phyloP scores from a whole-genome alignment of 257 asterid species.

The Scutellaria galericulata region DNA sequence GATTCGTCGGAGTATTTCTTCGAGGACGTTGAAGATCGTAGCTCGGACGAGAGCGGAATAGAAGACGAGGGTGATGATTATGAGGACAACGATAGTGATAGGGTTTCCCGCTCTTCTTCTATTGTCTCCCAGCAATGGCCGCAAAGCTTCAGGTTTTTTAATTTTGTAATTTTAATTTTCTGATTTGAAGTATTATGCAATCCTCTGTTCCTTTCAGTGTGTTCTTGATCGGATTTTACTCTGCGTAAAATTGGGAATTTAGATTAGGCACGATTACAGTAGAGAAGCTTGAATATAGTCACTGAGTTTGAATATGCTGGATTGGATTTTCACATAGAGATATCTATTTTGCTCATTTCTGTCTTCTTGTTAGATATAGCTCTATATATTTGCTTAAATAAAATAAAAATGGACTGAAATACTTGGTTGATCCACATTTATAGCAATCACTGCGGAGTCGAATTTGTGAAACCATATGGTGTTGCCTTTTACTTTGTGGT shows the following conservation, averaged over 20 bases:
- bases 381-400: background rate
- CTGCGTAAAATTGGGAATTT: background rate
- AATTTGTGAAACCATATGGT: too few species aligned
- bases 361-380: background rate
- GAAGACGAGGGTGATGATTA: constrained; percentile 47
- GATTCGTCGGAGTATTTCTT: constrained; percentile 44
- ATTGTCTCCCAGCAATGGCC: constrained; percentile 82
- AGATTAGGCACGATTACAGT: background rate
- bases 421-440: too few species aligned
- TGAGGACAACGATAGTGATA: constrained; percentile 29
- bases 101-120: constrained; percentile 50
- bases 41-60: constrained; percentile 32
- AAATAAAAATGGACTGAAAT: background rate
- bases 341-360: background rate
- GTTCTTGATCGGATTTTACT: background rate
- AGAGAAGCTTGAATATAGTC: background rate
- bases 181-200: background rate
- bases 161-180: background rate
- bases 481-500: too few species aligned
- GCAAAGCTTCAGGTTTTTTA: constrained; percentile 80
- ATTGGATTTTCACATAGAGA: too few species aligned
- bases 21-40: constrained; percentile 48
- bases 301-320: background rate
- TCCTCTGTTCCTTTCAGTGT: too few species aligned
- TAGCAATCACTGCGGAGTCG: too few species aligned